A percentile compares a stretch with the other conserved stretches of the same genome.
These are phyloP conservation scores for Globisporangium canariense DNA, from an alignment of 352 stramenopile genomes.

Conservation along the genomic window DNA sequence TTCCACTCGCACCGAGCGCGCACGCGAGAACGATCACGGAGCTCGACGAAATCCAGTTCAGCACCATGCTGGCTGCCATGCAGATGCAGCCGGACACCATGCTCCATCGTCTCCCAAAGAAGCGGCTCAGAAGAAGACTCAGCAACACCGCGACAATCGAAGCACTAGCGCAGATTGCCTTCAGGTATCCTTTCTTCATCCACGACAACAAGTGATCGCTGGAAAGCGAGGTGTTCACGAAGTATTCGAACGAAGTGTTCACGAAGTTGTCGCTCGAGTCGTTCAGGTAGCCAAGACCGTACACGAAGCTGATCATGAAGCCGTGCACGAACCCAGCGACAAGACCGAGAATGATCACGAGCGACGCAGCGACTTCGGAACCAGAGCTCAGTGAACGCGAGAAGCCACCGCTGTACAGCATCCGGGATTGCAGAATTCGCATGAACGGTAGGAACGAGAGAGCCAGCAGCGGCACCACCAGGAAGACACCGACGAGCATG, in stretches of 20 bases:
- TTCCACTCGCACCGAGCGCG: slow-evolving; percentile 50
- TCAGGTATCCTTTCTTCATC: slow-evolving; percentile 54
- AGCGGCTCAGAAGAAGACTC: slow-evolving; percentile 52
- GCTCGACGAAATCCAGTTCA: slow-evolving; percentile 65
- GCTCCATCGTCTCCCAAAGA: slow-evolving; percentile 52
- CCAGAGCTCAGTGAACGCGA: slow-evolving; percentile 70
- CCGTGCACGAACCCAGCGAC: slow-evolving; percentile 72
- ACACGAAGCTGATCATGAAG: slow-evolving; percentile 69
- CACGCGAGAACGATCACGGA: slow-evolving; percentile 50
- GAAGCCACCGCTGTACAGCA: slow-evolving; percentile 88
- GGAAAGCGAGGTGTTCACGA: slow-evolving; percentile 39
- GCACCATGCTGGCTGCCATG: slow-evolving; percentile 41
- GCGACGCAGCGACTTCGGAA: slow-evolving; percentile 77
- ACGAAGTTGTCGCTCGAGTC: slow-evolving; percentile 64
- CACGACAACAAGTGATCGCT: slow-evolving; percentile 43
- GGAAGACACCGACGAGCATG: slow-evolving; percentile 75
- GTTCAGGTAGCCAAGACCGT: slow-evolving; percentile 75
- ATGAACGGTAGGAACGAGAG: slow-evolving; percentile 83
- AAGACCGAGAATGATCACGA: slow-evolving; percentile 77
- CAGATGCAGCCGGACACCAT: slow-evolving; percentile 56
- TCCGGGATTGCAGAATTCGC: slow-evolving; percentile 80
- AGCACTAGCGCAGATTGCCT: slow-evolving; percentile 44
- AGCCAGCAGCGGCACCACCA: slow-evolving; percentile 71
- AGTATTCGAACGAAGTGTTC: slow-evolving; percentile 77
- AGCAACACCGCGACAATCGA: slow-evolving; percentile 49